Evolutionary conservation across 768 basidiomycete species (phyloP), one percentile per base, ranked within the genome.

Genomic region (Lactarius quietus): DNA sequence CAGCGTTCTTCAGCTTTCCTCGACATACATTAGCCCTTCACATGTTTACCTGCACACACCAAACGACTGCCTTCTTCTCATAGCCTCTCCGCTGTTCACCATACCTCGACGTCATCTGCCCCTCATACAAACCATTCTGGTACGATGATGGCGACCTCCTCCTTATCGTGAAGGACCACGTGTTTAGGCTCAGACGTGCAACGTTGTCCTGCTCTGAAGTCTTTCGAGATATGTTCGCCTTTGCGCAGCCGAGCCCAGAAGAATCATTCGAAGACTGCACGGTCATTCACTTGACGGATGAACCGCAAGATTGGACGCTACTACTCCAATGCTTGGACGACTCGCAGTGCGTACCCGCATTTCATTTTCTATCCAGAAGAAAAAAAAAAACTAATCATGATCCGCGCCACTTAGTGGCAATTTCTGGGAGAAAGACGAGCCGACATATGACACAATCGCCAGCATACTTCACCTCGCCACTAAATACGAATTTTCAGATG

Each of bases 91-190:
- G 56, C 36, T n/a, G n/a, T 33, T 57, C 56, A 28, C 56, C 56
- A 9, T 36, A 53, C 36, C n/a, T 20, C 52, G 36, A 35, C 36
- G 33, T 56, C 23, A 54, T 63, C 36, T 35, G 48, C 36, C 62
- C 62, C 7, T 63, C 62, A 9, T 63, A 56, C 55, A 55, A 57
- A 41, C 62, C 62, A n/a, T 73, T 69, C 56, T 77, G 76, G 75
- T 78, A 75, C 65, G 43, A 65, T 26, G 76, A 78, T 61, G 78
- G 79, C 12, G 75, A 79, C 61, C 71, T 78, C 56, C 71, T 78
- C 20, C 70, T 79, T 9, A 68, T 68, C 48, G 70, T 78, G 36
- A 61, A 63, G 26, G 58, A 63, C 33, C 63, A 63, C 60, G n/a
- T 43, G 20, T 71, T 69, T 61, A 69, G 60, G n/a, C 58, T 72